These are phyloP conservation scores for Bipolaris bicolor DNA, from an alignment of 2,329 filamentous ascomycete species.

Conservation along the genomic window DNA sequence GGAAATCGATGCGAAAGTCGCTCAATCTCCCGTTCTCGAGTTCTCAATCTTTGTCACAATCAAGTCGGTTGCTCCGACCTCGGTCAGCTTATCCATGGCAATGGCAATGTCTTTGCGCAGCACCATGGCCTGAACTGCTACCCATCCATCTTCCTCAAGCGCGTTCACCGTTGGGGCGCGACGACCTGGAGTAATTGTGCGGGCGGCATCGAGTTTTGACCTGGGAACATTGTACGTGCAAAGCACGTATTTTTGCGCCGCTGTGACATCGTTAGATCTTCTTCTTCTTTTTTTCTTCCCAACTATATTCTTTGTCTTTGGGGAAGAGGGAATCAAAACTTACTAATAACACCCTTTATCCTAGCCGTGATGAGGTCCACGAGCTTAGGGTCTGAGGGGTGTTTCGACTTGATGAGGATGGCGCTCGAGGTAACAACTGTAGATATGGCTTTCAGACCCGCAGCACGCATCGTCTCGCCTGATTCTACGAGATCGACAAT, in stretches of 20 bases:
- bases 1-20: neutral
- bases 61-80: slow-evolving; percentile 81
- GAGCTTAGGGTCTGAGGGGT: slow-evolving; percentile 77
- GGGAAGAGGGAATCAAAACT: slow-evolving; percentile 26
- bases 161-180: slow-evolving; percentile 90
- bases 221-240: slow-evolving; percentile 96
- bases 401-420: slow-evolving; percentile 88
- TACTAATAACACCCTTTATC: slow-evolving; percentile 90
- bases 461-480: slow-evolving; percentile 96
- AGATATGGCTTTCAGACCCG: slow-evolving; percentile 90
- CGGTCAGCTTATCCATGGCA: slow-evolving; percentile 83
- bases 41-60: slow-evolving; percentile 87
- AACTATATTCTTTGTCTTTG: neutral
- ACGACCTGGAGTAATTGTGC: slow-evolving; percentile 87
- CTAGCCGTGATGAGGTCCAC: slow-evolving; percentile 84
- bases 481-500: slow-evolving; percentile 99
- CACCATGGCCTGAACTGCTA: slow-evolving; percentile 94
- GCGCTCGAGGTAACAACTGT: slow-evolving; percentile 89
- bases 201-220: slow-evolving; percentile 68
- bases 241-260: slow-evolving; percentile 89
- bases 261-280: slow-evolving; percentile 42
- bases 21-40: slow-evolving; percentile 52
- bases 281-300: slow-evolving; percentile 30
- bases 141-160: slow-evolving; percentile 88
- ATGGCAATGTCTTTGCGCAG: slow-evolving; percentile 83